Base-by-base conservation (phyloP, 495 filamentous ascomycete genomes). In the Penicillium verhagenii region DNA sequence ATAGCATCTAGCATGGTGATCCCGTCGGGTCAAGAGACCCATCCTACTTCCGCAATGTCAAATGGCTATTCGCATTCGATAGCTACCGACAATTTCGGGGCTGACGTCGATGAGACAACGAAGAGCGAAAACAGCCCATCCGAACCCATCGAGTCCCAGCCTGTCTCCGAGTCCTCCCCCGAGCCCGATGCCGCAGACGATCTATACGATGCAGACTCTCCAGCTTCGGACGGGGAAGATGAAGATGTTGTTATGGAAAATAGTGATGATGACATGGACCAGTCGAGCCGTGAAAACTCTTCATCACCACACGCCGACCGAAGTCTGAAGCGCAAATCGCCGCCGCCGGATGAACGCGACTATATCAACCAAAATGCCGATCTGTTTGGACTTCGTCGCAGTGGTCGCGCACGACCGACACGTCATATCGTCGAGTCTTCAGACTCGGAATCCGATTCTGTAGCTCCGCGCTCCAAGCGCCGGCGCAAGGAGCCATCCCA, bases 321-420 rank as follows among this genome's bases (percentile, higher is more conserved):
- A 59, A 81, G 82, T 37, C 67, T 80, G 21, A 96, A 96, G 79
- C 85, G 91, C 60, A 96, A 93, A 75, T 80, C 82, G 21, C 78
- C 79, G 35, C 73, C 75, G 21, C 81, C 86, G 19, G 87, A 89
- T 40, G 90, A 95, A 54, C 86, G 90, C 25, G 87, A 93, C 20
- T 89, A 84, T 60, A 96, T 96, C 59, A 79, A 84, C 57, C 86
- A 91, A 64, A 92, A 98, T 67, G 94, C 94, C n/a, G 94, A 97
- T 66, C 76, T 98, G 18, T 98, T 97, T 73, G 94, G 93, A 16
- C 77, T 99, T 46, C 82, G 94, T 56, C 82, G 94, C 66, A 98
- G 94, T 75, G 92, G 79, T 61, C 81, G 85, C 57, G 80, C 83
- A 40, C 79, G 81, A 57, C 76, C 76, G 40, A 70, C 63, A 21